phyloP scores from a whole-genome alignment of 1,139 yeast genomes.

The Yamadazyma siamensis region DNA sequence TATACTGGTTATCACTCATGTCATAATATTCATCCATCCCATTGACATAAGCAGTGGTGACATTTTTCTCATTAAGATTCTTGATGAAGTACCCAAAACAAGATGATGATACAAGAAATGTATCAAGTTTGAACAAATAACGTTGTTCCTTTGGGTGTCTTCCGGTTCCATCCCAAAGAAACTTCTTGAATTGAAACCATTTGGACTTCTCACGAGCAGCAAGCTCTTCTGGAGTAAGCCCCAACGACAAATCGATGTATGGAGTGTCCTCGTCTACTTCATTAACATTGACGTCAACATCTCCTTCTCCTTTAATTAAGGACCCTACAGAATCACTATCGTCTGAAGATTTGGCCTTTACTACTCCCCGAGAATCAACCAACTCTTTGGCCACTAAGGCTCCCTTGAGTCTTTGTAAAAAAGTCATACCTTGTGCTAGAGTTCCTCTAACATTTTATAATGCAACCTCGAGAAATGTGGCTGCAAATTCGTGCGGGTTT shows the following conservation, averaged over 20 bases:
- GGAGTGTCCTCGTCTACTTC: constrained; percentile 9
- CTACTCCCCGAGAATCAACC: background rate
- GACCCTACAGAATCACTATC: constrained; percentile 2
- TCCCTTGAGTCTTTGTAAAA: background rate
- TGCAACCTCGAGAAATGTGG: too few species aligned
- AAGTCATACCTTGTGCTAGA: constrained; percentile 1
- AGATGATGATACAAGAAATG: constrained; percentile 40
- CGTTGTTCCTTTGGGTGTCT: constrained; percentile 37
- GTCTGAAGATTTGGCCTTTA: too few species aligned
- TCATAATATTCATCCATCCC: constrained; percentile 57
- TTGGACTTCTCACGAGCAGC: constrained; percentile 20
- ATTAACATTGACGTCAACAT: constrained; percentile 26
- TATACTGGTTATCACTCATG: constrained; percentile 53
- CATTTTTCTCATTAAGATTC: constrained; percentile 43
- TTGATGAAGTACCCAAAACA: constrained; percentile 39
- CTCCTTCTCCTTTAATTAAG: constrained; percentile 33
- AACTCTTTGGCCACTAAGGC: background rate
- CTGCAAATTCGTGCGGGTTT: too few species aligned
- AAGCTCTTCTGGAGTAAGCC: constrained; percentile 29
- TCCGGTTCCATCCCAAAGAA: constrained; percentile 41
- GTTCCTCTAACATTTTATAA: too few species aligned
- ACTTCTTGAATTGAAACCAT: constrained; percentile 23
- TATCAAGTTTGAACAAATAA: constrained; percentile 42
- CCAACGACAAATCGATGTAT: constrained; percentile 27
- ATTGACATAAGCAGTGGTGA: constrained; percentile 55